Evolutionary conservation across 2,329 filamentous ascomycete species (phyloP).

Genomic region (Alternaria novae-zelandiae): DNA sequence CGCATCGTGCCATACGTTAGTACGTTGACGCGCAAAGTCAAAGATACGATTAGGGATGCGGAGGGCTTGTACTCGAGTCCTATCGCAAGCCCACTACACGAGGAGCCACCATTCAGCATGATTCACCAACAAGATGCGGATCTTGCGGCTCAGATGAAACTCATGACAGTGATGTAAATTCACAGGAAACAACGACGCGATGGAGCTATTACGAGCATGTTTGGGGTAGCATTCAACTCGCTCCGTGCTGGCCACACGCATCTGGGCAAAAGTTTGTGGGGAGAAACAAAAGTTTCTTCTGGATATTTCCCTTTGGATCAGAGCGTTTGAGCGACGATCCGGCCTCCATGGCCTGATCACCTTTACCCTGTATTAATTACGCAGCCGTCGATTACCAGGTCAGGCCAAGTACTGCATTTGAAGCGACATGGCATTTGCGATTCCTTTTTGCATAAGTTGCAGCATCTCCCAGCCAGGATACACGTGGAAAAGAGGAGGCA

Average conservation of each 20-base stretch:
- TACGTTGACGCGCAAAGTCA: conserved; percentile 56
- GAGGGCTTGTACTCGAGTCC: conserved; percentile 57
- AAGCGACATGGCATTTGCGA: conserved; percentile 40
- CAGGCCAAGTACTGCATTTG: conserved; percentile 40
- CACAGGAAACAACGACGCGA: conserved; percentile 27
- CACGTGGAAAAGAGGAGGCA: conserved; percentile 23
- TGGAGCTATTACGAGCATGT: conserved; percentile 12
- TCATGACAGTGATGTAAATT: conserved; percentile 51
- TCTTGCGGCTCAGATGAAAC: conserved; percentile 46
- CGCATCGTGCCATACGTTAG: conserved; percentile 65
- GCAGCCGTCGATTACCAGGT: conserved; percentile 27
- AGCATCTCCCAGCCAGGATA: conserved; percentile 26
- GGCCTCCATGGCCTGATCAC: conserved; percentile 22
- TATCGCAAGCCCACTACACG: conserved; percentile 42
- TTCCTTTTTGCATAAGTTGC: conserved; percentile 34
- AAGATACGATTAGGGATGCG: conserved; percentile 55
- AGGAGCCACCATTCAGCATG: conserved; percentile 46
- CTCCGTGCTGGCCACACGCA: conserved; percentile 22
- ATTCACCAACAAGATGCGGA: conserved; percentile 44
- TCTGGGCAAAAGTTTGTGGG: conserved; percentile 25
- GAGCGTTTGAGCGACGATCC: conserved; percentile 38
- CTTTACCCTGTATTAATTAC: conserved; percentile 42
- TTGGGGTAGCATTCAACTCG: conserved; percentile 2
- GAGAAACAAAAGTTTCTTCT: conserved; percentile 35
- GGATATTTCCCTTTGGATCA: conserved; percentile 40